A percentile compares a stretch with the other conserved stretches of the same genome.
Evolutionary conservation across 257 asterid genomes (phyloP).

Genomic region (Oldenlandia corymbosa): DNA sequence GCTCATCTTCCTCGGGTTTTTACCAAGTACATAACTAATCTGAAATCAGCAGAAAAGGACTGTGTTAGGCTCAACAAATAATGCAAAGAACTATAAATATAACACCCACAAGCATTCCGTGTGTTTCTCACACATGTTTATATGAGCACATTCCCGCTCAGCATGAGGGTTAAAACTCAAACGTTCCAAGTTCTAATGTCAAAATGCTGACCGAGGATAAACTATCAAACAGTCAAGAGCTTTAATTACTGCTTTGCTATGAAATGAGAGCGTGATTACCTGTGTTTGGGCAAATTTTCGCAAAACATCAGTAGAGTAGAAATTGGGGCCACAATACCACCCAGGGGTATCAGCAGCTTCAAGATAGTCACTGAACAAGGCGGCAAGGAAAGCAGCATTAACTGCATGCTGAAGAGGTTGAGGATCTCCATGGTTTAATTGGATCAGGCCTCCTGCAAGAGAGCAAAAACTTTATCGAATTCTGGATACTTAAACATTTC

Average conservation of each 20-base stretch:
- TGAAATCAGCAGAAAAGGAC: slow-evolving; percentile 17
- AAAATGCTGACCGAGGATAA: neutral
- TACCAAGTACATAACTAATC: slow-evolving; percentile 86
- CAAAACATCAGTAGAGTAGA: slow-evolving; percentile 72
- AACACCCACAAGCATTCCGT: neutral
- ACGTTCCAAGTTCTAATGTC: neutral
- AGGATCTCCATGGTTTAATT: slow-evolving; percentile 85
- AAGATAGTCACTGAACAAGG: slow-evolving; percentile 82
- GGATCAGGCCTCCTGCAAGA: slow-evolving; percentile 78
- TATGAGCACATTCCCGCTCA: too few relatives aligned
- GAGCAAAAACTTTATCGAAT: neutral
- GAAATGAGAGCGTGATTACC: slow-evolving; percentile 32
- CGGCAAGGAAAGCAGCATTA: slow-evolving; percentile 87
- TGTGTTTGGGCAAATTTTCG: slow-evolving; percentile 83
- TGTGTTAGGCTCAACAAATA: slow-evolving; percentile 1
- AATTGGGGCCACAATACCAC: slow-evolving; percentile 94
- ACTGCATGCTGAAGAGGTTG: slow-evolving; percentile 93
- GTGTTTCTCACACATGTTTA: neutral
- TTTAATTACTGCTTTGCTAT: neutral
- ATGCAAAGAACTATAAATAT: neutral
- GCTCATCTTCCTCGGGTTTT: slow-evolving; percentile 93
- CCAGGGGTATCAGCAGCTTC: slow-evolving; percentile 93
- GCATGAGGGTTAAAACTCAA: too few relatives aligned
- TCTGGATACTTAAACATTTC: neutral
- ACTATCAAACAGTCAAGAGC: neutral